Evolutionary conservation across 306 rosid species (phyloP).

Genomic region (Medicago ruthenica): DNA sequence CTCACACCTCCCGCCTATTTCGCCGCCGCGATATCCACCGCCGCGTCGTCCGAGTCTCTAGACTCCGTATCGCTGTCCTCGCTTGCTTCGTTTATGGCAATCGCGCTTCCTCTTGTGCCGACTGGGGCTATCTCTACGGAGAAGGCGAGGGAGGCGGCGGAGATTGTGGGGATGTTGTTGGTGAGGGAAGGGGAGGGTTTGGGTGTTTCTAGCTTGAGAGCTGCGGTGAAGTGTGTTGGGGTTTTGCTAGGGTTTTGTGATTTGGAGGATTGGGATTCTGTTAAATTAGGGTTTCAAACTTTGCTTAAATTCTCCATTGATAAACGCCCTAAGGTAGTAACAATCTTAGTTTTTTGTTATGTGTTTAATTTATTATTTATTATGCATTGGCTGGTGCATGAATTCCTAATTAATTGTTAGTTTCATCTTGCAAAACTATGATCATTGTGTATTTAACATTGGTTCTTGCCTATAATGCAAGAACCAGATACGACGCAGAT

Average conservation of each 20-base stretch:
- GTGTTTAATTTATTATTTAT: constrained; percentile 15
- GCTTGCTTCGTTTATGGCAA: constrained; percentile 69
- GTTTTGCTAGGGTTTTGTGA: constrained; percentile 78
- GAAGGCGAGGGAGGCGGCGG: constrained; percentile 62
- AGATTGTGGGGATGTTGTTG: constrained; percentile 52
- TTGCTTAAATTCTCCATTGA: constrained; percentile 74
- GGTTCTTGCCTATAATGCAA: no score
- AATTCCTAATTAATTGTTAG: constrained; percentile 2
- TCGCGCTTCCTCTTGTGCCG: constrained; percentile 64
- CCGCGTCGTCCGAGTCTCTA: constrained; percentile 48
- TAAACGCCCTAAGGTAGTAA: constrained; percentile 81
- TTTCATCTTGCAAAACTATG: not conserved
- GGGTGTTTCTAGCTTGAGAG: constrained; percentile 64
- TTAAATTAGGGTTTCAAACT: constrained; percentile 71
- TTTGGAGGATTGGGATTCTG: constrained; percentile 76
- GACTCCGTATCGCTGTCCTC: constrained; percentile 71
- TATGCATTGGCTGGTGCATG: not conserved
- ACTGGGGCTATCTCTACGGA: constrained; percentile 41
- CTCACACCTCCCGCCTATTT: constrained; percentile 74
- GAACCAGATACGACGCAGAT: no score
- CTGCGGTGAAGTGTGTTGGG: constrained; percentile 80
- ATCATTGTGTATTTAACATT: not conserved
- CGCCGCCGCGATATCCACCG: constrained; percentile 69
- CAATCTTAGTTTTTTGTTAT: not conserved
- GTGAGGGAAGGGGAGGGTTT: constrained; percentile 58